Conservation (phyloP, 148 eudicot genomes). For the Fallopia convolvulus region DNA sequence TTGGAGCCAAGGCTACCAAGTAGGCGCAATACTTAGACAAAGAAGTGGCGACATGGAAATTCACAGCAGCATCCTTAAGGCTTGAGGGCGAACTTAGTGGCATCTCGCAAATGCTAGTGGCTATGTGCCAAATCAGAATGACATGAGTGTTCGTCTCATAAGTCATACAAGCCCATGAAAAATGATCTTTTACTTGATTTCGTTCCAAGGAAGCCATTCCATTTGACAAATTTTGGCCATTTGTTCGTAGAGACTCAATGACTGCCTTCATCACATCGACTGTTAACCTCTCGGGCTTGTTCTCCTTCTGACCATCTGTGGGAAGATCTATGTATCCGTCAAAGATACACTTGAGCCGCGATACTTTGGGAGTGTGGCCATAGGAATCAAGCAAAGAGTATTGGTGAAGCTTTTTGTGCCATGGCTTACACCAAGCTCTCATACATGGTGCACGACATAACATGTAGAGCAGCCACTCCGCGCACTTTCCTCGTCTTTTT, state of each 20-base stretch:
- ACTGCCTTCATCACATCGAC: neutral
- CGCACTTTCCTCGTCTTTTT: neutral
- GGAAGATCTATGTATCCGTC: constrained; percentile 3
- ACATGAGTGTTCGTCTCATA: neutral
- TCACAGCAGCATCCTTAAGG: neutral
- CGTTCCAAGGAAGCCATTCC: neutral
- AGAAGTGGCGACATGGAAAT: neutral
- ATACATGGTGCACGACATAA: neutral
- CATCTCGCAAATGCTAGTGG: neutral
- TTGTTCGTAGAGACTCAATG: neutral
- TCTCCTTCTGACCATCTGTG: constrained; percentile 9
- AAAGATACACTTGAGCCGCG: constrained; percentile 2
- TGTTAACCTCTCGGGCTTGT: neutral
- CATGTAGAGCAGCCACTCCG: constrained; percentile 1
- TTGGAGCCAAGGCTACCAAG: constrained; percentile 5
- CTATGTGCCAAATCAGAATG: constrained; percentile 2
- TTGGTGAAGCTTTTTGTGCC: neutral
- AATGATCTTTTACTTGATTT: neutral
- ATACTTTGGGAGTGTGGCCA: neutral
- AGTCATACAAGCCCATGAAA: neutral
- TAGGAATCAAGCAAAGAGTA: neutral
- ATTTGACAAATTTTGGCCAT: constrained; percentile 1
- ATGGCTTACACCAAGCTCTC: constrained; percentile 2
- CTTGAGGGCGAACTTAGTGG: neutral
- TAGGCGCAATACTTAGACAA: constrained; percentile 7